Conservation (phyloP, 2,329 filamentous ascomycete genomes). For the Cordyceps cateniannulata region DNA sequence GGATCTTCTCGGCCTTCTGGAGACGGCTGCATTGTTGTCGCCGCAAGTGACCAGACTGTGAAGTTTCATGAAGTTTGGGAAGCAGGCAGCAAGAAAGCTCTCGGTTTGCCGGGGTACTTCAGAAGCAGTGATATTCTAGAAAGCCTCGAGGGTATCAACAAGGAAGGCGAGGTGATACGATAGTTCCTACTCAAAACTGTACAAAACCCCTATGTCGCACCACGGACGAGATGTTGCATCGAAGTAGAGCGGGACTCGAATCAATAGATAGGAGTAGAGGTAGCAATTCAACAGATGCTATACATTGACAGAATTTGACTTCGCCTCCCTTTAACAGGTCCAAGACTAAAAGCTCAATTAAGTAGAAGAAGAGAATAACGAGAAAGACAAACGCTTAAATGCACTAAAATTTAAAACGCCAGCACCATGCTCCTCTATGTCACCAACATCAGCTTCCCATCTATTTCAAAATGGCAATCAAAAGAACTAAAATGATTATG, state of each 20-base stretch:
- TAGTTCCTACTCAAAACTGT: slow-evolving; percentile 31
- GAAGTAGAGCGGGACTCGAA: not conserved
- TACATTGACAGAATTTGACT: slow-evolving; percentile 2
- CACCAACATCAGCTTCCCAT: not conserved
- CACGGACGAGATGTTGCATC: not conserved
- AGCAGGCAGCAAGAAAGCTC: slow-evolving; percentile 49
- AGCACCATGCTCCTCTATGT: not conserved
- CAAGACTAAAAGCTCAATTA: not conserved
- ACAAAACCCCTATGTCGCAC: not conserved
- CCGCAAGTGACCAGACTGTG: slow-evolving; percentile 84
- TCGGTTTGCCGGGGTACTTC: slow-evolving; percentile 53
- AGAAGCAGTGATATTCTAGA: slow-evolving; percentile 84
- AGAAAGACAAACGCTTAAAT: not conserved
- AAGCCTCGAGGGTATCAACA: slow-evolving; percentile 70
- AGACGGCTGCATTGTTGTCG: slow-evolving; percentile 72
- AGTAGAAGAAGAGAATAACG: not conserved
- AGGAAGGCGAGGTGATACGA: slow-evolving; percentile 65
- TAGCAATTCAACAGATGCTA: not conserved
- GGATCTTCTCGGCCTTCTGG: slow-evolving; percentile 21
- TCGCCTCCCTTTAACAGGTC: not conserved
- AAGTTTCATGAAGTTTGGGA: slow-evolving; percentile 96
- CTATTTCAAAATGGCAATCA: slow-evolving; percentile 78
- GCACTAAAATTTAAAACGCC: not conserved
- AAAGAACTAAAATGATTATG: slow-evolving; percentile 72
- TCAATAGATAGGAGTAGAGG: not conserved